Conservation (phyloP, 768 basidiomycete genomes). For the Clitopilus hobsonii region DNA sequence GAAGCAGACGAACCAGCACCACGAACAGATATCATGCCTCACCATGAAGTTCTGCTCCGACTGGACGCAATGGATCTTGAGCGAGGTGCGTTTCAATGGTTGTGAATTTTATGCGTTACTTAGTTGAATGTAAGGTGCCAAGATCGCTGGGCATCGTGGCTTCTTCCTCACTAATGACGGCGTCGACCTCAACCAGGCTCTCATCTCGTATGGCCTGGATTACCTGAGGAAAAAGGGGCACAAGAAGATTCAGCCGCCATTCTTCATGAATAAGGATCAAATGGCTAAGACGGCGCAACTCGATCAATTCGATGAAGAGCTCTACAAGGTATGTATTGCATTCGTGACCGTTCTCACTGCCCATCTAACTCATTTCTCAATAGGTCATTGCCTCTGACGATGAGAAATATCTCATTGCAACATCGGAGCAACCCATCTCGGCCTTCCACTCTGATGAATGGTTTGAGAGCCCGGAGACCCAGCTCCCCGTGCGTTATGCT, state of each 20-base stretch:
- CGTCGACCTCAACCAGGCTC: slow-evolving; percentile 93
- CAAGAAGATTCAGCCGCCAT: slow-evolving; percentile 95
- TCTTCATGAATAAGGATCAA: slow-evolving; percentile 96
- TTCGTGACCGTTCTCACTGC: background rate
- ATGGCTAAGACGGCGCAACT: slow-evolving; percentile 99
- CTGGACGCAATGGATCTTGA: slow-evolving; percentile 97
- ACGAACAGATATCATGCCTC: slow-evolving; percentile 81
- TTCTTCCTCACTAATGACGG: slow-evolving; percentile 96
- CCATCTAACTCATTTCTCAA: background rate
- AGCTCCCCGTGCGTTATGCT: slow-evolving; percentile 89
- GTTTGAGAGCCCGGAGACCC: slow-evolving; percentile 89
- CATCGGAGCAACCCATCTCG: slow-evolving; percentile 98
- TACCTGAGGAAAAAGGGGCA: slow-evolving; percentile 80
- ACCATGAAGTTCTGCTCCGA: slow-evolving; percentile 92
- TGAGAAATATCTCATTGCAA: slow-evolving; percentile 98
- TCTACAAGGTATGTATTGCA: slow-evolving; percentile 77
- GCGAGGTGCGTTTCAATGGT: slow-evolving; percentile 53
- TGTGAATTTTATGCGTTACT: slow-evolving; percentile 2
- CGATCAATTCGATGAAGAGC: slow-evolving; percentile 96
- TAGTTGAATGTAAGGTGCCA: slow-evolving; percentile 55
- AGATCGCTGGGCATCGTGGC: slow-evolving; percentile 92
- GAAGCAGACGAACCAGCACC: slow-evolving; percentile 68
- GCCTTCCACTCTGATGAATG: slow-evolving; percentile 95
- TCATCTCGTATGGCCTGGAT: slow-evolving; percentile 92
- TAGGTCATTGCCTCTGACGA: slow-evolving; percentile 86